Conservation (phyloP, 2,329 filamentous ascomycete species). For the Juglanconis oblonga region DNA sequence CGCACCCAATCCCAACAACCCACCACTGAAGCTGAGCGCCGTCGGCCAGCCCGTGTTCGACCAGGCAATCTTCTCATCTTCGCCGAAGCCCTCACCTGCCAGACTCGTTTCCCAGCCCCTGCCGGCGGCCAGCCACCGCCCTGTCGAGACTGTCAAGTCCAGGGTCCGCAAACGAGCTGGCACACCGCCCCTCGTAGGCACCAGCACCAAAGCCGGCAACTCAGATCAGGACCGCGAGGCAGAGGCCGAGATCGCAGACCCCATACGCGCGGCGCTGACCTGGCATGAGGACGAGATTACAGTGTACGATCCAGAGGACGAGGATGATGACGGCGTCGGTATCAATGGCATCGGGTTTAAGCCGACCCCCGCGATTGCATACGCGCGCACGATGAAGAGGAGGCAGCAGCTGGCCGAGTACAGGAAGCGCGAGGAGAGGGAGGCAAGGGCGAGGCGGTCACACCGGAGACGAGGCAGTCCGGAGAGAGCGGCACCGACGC, state of each 20-base stretch:
- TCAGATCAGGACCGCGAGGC: constrained; percentile 29
- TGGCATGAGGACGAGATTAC: constrained; percentile 70
- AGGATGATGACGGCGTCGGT: constrained; percentile 64
- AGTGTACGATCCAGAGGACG: constrained; percentile 61
- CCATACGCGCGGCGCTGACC: constrained; percentile 57
- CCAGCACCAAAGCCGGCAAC: constrained; percentile 17
- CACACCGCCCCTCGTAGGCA: constrained; percentile 34
- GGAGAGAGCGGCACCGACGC: constrained; percentile 22
- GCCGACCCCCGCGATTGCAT: constrained; percentile 59
- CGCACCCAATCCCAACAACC: neutral
- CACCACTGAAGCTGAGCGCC: neutral
- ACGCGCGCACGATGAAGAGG: constrained; percentile 54
- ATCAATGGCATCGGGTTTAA: constrained; percentile 68
- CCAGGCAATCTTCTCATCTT: neutral
- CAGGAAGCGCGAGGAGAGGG: constrained; percentile 56
- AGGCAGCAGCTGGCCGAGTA: constrained; percentile 62
- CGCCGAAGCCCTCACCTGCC: constrained; percentile 7
- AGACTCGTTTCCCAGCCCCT: neutral
- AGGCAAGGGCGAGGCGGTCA: constrained; percentile 55
- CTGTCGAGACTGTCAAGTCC: constrained; percentile 3
- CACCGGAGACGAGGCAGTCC: constrained; percentile 43
- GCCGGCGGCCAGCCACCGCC: neutral
- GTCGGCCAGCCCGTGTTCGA: neutral
- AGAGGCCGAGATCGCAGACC: constrained; percentile 43
- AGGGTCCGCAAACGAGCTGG: constrained; percentile 24